Conservation (phyloP, 1,284 basidiomycete genomes). For the Amanita bisporigera region DNA sequence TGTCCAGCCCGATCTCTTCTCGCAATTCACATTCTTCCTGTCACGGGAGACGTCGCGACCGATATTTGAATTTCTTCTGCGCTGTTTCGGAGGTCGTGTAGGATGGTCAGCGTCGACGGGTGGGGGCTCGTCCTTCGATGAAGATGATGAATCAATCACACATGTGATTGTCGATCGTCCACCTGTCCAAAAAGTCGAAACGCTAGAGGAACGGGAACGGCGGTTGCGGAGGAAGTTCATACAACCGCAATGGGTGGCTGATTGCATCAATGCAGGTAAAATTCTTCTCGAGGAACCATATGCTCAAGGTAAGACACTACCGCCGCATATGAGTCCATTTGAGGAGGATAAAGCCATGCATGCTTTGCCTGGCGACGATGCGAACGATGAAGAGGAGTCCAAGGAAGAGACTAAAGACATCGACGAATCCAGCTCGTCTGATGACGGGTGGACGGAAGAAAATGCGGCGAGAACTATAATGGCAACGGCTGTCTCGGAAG, state of each 20-base stretch:
- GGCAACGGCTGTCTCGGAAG: conserved; percentile 62
- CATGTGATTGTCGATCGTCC: conserved; percentile 98
- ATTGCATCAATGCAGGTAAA: conserved; percentile 90
- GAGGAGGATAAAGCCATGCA: conserved; percentile 84
- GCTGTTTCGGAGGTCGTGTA: conserved; percentile 89
- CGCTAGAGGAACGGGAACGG: conserved; percentile 64
- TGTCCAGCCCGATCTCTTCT: conserved; percentile 70
- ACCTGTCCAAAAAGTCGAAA: conserved; percentile 55
- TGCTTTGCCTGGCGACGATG: conserved; percentile 44
- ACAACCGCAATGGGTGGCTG: conserved; percentile 98
- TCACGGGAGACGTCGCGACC: conserved; percentile 93
- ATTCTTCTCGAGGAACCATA: conserved; percentile 89
- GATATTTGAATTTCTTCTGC: conserved; percentile 95
- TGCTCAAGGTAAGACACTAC: conserved; percentile 85
- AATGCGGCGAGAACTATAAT: conserved; percentile 42
- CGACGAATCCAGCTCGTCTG: conserved; percentile 37
- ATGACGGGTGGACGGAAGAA: conserved; percentile 45
- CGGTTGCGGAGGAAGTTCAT: conserved; percentile 83
- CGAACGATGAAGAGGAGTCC: conserved; percentile 35
- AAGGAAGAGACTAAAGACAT: conserved; percentile 45
- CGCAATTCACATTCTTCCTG: conserved; percentile 92
- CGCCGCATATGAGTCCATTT: conserved; percentile 97
- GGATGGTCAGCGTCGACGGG: conserved; percentile 92
- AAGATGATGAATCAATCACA: conserved; percentile 84
- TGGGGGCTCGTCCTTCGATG: conserved; percentile 79